phyloP scores from a whole-genome alignment of 331 rosid species.

The Erythrophleum ivorense region DNA sequence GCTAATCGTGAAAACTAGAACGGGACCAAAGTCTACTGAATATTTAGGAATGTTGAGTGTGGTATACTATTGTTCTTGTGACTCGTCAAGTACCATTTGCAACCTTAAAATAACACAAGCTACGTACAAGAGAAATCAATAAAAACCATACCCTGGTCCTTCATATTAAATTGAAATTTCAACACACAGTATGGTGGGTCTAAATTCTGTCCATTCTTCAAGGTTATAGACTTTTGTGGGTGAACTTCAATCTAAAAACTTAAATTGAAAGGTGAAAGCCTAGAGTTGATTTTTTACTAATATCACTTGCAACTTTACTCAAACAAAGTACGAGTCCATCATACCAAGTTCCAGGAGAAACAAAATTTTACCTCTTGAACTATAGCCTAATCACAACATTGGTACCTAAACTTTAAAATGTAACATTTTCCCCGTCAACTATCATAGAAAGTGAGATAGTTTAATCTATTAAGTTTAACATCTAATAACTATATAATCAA shows the following conservation, averaged over 20 bases:
- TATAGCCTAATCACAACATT: too few relatives aligned
- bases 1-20: not conserved
- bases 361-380: too few relatives aligned
- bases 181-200: not conserved
- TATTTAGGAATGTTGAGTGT: not conserved
- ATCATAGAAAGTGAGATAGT: too few relatives aligned
- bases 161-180: not conserved
- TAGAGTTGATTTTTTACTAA: too few relatives aligned
- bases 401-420: too few relatives aligned
- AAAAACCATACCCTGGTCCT: not conserved
- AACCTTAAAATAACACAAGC: constrained; percentile 16
- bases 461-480: too few relatives aligned
- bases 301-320: too few relatives aligned
- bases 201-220: not conserved
- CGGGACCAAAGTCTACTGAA: not conserved
- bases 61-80: not conserved
- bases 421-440: too few relatives aligned
- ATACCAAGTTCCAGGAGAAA: not conserved
- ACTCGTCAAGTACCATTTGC: constrained; percentile 21
- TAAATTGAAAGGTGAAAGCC: too few relatives aligned
- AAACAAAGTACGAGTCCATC: too few relatives aligned
- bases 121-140: not conserved
- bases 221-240: not conserved
- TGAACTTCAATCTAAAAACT: not conserved
- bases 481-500: too few relatives aligned